Evolutionary conservation across 345 rosid genomes (phyloP), one percentile per base, ranked within the genome.

Genomic region (Salix arbutifolia): DNA sequence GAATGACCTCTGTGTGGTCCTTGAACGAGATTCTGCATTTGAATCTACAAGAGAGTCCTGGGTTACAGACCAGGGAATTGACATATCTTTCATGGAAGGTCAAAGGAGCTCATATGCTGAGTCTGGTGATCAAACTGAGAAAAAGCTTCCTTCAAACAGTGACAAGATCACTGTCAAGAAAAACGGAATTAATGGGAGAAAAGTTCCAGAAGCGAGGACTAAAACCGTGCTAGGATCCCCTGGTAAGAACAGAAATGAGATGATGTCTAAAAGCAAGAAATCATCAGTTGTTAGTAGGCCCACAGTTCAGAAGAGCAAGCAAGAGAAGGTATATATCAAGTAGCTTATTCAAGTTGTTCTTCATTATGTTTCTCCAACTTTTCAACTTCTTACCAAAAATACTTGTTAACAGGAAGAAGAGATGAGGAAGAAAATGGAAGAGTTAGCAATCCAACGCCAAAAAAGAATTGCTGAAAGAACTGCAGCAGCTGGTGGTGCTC

Each of bases 391-490:
- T 52, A 69, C 70, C 1, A 21, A 33, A 72, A 31, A 52, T 81
- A 35, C 65, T n/a, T 70, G 48, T 78, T 62, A 77, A 52, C 88
- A 92, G 97, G 97, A 94, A 84, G 98, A 94, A 76, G 95, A 92
- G 78, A 84, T 81, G 61, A 75, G 94, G 69, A 90, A 83, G 83
- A 90, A 84, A 81, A 87, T 89, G 87, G 95, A 94, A 84, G 91
- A 86, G 74, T 70, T 89, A 73, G 12, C 50, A 17, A 76, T 91
- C 69, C 88, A 89, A 78, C 88, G 97, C 44, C 97, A 92, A 81
- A 89, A 86, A 80, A 90, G 97, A 82, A 92, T 94, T 38, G 94
- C 98, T 0, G 91, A 91, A 84, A 90, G 94, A 88, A 92, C 91
- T 76, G 93, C 95, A 14, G 85, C 86, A 60, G 48, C 67, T n/a